Evolutionary conservation across 1,284 basidiomycete species (phyloP), one percentile per base, ranked within the genome.

Genomic region (Tilletiopsis washingtonensis): DNA sequence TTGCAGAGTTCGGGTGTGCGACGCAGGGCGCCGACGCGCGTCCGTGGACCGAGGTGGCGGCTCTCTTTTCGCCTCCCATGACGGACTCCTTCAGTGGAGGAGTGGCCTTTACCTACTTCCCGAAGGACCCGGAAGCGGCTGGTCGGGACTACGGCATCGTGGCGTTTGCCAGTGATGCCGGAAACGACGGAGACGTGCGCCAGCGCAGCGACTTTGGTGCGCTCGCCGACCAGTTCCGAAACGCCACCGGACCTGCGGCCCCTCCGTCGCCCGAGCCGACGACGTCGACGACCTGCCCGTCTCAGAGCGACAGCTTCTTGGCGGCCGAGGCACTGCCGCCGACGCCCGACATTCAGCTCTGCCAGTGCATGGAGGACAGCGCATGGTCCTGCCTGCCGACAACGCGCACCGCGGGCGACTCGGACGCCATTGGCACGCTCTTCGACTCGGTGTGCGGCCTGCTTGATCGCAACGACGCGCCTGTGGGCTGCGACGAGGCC

Each of bases 71-170:
- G 51, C 66, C 77, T 9, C 75, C 84, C 19, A 86, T 90, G 80
- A 80, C 83, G 11, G 75, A 83, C 56, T 82, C 84, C 43, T 93
- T 86, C 81, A 89, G 86, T 25, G 90, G 89, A 51, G 90, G 86
- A 43, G 69, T 94, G 38, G 90, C 90, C 1, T 93, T 91, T 76
- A 69, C 63, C 34, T 76, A 76, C 56, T 59, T 57, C 39, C 57
- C 53, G 4, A 48, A 54, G 43, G 38, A 49, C 2, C 39, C 37
- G 9, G 21, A 24, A 4, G 26, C 85, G 2, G 86, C 86, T 6
- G 57, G 71, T 19, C 84, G 85, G 45, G 78, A 85, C 62, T 94
- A 88, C 61, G 90, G 88, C 17, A 86, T 93, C 78, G 84, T 88
- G 56, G 84, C 78, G 19, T 79, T 93, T 57, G 82, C 81, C 0